A percentile compares a stretch with the other conserved stretches of the same genome.
Evolutionary conservation across 768 basidiomycete species (phyloP).

Genomic region (Pulveroboletus sp.): DNA sequence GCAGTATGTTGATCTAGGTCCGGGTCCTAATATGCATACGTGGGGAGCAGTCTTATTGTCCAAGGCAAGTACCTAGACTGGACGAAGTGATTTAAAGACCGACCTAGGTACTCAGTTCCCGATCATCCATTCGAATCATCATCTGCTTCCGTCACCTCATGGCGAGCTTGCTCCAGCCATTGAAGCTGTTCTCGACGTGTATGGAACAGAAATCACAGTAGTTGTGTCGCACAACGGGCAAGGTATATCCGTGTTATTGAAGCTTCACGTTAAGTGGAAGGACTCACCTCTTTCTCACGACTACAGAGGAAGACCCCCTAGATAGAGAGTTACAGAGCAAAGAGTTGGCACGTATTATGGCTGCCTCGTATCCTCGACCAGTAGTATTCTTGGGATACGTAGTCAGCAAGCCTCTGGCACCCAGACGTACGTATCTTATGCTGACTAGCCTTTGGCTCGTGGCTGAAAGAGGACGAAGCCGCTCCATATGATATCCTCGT

Average conservation of each 20-base stretch:
- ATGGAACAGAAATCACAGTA: conserved; percentile 72
- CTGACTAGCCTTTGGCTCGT: background rate
- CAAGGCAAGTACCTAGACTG: conserved; percentile 42
- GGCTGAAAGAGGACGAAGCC: conserved; percentile 37
- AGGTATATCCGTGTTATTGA: conserved; percentile 41
- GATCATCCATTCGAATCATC: conserved; percentile 80
- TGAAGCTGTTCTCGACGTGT: conserved; percentile 76
- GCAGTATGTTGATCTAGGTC: conserved; percentile 84
- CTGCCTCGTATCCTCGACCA: conserved; percentile 61
- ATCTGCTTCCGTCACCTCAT: conserved; percentile 79
- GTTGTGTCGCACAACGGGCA: conserved; percentile 92
- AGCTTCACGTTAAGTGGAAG: background rate
- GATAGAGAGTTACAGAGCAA: conserved; percentile 83
- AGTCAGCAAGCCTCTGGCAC: conserved; percentile 61
- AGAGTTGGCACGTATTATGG: conserved; percentile 78
- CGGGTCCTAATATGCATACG: conserved; percentile 83
- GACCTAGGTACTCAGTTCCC: conserved; percentile 56
- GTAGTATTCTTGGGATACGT: conserved; percentile 81
- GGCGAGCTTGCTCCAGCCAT: conserved; percentile 90
- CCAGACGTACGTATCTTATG: conserved; percentile 47
- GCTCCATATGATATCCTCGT: conserved; percentile 73
- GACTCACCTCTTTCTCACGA: background rate
- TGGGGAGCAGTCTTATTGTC: conserved; percentile 84
- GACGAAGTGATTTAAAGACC: background rate
- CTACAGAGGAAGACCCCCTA: conserved; percentile 77